Evolutionary conservation across 2,329 filamentous ascomycete species (phyloP), one percentile per base, ranked within the genome.

Genomic region (Endothia cerciana): DNA sequence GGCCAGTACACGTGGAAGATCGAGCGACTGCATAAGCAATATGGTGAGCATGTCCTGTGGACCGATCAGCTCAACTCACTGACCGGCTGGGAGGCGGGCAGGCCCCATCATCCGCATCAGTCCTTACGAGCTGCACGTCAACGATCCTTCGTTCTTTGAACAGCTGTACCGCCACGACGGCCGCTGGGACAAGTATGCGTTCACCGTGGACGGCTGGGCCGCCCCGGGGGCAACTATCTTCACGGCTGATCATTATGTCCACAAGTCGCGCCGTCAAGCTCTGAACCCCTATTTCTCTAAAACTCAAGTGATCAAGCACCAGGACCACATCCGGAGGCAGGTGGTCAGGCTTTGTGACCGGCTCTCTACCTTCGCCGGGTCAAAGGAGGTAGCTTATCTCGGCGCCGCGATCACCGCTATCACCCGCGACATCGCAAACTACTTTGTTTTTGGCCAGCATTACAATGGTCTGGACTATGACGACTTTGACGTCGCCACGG

Each of bases 31-130:
- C 77, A 78, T 65, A 67, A 72, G 59, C 53, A 71, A 72, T 78
- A 79, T 68, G 77, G 76, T 77, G 70, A 71, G 65, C 13, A 51
- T 8, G 30, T 28, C 19, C 57, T 55, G 15, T 53, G 22, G 49
- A 4, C 15, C 28, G 13, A 25, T 17, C 4, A 25, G 11, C 25
- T 53, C 15, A 0, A 51, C 6, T 28, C 25, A 33, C 28, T n/a
- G n/a, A 13, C 1, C 33, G 17, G 4, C 33, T 55, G 51, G 15
- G 45, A 1, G 45, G 8, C n/a, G 45, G 19, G 33, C 4, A 73
- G 71, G 77, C 2, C 74, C 75, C 0, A 74, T 78, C n/a, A 68
- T 77, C 45, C 70, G 75, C 10, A 73, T 77, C 66, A 76, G 72
- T 41, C 73, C 76, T 0, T 64, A 73, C 36, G 77, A 78, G 65